phyloP scores from a whole-genome alignment of 108 stramenopile genomes.

The Nitzschia putrida region DNA sequence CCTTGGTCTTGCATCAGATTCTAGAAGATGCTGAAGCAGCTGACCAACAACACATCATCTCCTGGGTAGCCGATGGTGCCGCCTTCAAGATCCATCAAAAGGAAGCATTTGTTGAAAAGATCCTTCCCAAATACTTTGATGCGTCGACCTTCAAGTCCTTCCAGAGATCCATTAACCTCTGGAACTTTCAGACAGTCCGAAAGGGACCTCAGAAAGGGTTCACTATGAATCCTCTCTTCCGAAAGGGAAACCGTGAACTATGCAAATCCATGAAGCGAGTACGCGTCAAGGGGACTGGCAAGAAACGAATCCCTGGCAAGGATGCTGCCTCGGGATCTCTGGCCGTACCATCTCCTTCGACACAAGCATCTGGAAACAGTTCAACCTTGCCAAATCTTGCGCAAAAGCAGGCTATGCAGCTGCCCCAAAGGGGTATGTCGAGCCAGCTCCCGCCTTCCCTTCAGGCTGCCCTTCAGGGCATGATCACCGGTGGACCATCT shows the following conservation, averaged over 20 bases:
- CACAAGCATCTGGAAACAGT: no score
- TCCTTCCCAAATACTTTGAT: conserved; percentile 29
- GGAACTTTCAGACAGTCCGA: conserved; percentile 34
- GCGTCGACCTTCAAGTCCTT: conserved; percentile 24
- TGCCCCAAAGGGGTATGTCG: no score
- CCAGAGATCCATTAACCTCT: conserved; percentile 30
- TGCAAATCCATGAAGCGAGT: conserved; percentile 21
- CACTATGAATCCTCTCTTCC: conserved; percentile 31
- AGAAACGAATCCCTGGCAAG: background rate
- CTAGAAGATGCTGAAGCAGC: conserved; percentile 16
- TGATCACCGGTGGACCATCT: no score
- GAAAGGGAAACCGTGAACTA: conserved; percentile 18
- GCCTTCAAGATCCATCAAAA: conserved; percentile 23
- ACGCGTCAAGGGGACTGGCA: conserved; percentile 44
- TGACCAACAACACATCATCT: conserved; percentile 14
- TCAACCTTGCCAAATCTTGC: no score
- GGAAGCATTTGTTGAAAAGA: conserved; percentile 1
- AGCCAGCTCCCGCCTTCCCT: no score
- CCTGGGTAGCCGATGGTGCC: conserved; percentile 25
- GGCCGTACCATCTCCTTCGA: no score
- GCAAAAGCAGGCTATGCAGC: no score
- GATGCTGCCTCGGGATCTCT: no score
- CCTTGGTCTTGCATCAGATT: conserved; percentile 20
- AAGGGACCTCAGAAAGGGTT: conserved; percentile 48
- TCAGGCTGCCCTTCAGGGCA: no score